Conservation (phyloP, 768 basidiomycete genomes). For the Psilocybe cyanescens region DNA sequence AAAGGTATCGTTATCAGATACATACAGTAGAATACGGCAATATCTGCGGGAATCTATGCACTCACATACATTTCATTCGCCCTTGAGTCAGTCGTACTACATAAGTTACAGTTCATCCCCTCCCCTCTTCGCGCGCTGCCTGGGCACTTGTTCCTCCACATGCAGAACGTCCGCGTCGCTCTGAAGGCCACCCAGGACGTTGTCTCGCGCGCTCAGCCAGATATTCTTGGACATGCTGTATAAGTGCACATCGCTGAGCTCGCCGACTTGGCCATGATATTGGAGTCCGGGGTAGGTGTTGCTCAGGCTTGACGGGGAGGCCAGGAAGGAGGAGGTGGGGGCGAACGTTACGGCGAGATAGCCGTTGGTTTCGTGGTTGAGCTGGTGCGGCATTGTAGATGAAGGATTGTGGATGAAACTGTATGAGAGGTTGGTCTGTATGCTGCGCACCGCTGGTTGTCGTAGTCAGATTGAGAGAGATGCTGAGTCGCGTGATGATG, state of each 20-base stretch:
- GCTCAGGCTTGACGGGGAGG: conserved; percentile 26
- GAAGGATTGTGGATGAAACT: not conserved
- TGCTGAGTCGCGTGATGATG: not conserved
- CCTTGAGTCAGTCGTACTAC: conserved; percentile 22
- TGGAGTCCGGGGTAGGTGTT: conserved; percentile 28
- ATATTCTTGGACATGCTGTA: conserved; percentile 31
- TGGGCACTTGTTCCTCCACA: conserved; percentile 31
- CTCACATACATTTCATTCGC: conserved; percentile 11
- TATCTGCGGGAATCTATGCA: conserved; percentile 31
- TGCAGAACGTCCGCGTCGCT: conserved; percentile 26
- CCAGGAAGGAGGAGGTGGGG: conserved; percentile 17
- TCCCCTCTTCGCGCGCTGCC: conserved; percentile 26
- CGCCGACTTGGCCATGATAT: conserved; percentile 36
- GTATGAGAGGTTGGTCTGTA: not conserved
- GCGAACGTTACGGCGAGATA: conserved; percentile 33
- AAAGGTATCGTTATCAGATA: no score
- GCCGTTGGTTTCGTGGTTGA: conserved; percentile 19
- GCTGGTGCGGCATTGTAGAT: conserved; percentile 12
- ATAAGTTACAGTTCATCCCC: conserved; percentile 26
- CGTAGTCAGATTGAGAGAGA: not conserved
- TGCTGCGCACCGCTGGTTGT: not conserved
- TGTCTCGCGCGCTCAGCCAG: conserved; percentile 27
- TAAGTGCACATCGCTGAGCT: conserved; percentile 33
- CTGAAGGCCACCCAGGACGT: conserved; percentile 26
- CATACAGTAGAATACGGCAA: no score